Percentiles rank a stretch among this genome's conserved stretches.
These are phyloP conservation scores for Solanum peruvianum DNA, from an alignment of 257 asterid genomes.

Conservation along the genomic window DNA sequence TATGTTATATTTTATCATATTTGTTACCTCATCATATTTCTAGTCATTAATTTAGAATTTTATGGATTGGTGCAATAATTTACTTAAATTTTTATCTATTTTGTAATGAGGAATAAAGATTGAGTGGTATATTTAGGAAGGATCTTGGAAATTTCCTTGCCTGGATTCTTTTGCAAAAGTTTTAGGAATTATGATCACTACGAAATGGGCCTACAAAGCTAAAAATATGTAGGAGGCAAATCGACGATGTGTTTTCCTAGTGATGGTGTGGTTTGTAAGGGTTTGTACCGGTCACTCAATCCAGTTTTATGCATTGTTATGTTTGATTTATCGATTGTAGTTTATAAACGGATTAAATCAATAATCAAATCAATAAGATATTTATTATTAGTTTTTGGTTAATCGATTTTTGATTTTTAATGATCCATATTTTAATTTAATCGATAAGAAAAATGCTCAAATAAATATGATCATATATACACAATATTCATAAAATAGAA, in stretches of 20 bases:
- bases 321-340: no score
- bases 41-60: background rate
- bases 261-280: background rate
- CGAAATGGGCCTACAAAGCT: background rate
- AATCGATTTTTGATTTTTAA: no score
- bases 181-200: background rate
- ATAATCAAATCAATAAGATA: no score
- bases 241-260: background rate
- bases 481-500: no score
- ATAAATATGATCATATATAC: background rate
- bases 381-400: no score
- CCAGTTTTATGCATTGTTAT: rapidly evolving
- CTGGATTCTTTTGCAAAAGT: background rate
- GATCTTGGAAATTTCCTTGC: background rate
- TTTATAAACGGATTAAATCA: rapidly evolving
- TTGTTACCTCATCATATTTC: background rate
- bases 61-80: background rate
- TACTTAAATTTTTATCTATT: background rate
- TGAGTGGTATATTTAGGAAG: background rate
- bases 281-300: no score
- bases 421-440: no score
- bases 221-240: background rate
- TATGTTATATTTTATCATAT: background rate
- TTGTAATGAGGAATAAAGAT: background rate
- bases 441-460: background rate